phyloP scores from a whole-genome alignment of 1,284 basidiomycete genomes.

The Marasmius oreades region DNA sequence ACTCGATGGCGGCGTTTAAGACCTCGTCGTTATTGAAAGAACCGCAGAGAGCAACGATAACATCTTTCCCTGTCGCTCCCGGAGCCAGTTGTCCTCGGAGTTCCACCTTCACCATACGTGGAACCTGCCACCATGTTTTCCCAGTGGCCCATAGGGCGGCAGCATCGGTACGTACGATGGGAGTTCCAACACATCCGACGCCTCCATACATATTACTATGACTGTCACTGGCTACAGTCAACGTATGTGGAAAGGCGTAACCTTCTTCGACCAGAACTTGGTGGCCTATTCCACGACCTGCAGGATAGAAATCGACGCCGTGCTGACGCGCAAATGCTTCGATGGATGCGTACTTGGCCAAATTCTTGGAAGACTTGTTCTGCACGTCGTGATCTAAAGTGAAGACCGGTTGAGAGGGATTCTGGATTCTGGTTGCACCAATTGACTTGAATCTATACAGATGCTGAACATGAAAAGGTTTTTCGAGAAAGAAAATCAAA shows the following conservation, averaged over 20 bases:
- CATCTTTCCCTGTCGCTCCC: conserved; percentile 97
- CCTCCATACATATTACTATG: conserved; percentile 99
- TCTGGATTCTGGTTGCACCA: conserved; percentile 83
- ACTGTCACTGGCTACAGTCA: conserved; percentile 94
- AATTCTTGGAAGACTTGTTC: conserved; percentile 92
- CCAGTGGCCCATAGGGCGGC: conserved; percentile 98
- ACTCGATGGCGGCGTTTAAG: conserved; percentile 97
- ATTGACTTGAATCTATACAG: conserved; percentile 88
- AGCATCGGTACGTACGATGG: conserved; percentile 91
- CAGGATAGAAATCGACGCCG: conserved; percentile 93
- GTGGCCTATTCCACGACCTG: conserved; percentile 97
- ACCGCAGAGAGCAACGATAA: conserved; percentile 96
- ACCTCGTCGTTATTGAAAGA: conserved; percentile 98
- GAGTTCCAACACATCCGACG: conserved; percentile 95
- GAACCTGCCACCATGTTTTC: conserved; percentile 99
- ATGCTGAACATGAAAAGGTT: conserved; percentile 7
- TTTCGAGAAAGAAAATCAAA: conserved; percentile 3
- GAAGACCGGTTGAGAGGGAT: conserved; percentile 88
- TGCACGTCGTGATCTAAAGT: conserved; percentile 99
- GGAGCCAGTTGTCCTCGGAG: conserved; percentile 78
- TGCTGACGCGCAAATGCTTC: conserved; percentile 89
- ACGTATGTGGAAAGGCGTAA: conserved; percentile 90
- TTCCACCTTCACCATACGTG: conserved; percentile 94
- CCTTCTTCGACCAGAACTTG: conserved; percentile 95
- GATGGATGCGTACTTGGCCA: conserved; percentile 91